Conservation (phyloP, 1,284 basidiomycete species). For the Cryptococcus sp. region DNA sequence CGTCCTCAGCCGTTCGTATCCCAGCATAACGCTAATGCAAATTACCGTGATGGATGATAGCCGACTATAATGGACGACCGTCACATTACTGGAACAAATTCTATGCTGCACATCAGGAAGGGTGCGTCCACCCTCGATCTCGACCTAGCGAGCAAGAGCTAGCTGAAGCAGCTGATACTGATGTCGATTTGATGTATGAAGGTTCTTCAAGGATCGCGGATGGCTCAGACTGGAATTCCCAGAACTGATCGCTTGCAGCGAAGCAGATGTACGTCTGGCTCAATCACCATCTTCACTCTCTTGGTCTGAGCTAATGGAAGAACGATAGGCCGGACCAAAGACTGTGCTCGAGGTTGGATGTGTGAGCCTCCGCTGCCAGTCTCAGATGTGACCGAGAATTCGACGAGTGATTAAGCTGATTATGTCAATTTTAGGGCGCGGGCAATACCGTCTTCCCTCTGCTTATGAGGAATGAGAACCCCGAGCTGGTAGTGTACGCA, state of each 20-base stretch:
- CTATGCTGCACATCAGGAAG: slow-evolving; percentile 72
- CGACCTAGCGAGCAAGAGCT: background rate
- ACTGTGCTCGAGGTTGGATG: slow-evolving; percentile 83
- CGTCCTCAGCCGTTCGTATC: slow-evolving; percentile 58
- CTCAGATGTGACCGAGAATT: background rate
- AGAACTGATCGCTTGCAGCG: slow-evolving; percentile 71
- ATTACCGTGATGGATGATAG: slow-evolving; percentile 16
- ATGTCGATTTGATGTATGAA: slow-evolving; percentile 47
- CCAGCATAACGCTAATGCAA: background rate
- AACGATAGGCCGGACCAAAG: slow-evolving; percentile 68
- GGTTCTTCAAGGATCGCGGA: slow-evolving; percentile 90
- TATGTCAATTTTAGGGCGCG: slow-evolving; percentile 61
- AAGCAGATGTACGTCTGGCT: slow-evolving; percentile 61
- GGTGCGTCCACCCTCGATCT: slow-evolving; percentile 22
- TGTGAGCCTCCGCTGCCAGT: slow-evolving; percentile 57
- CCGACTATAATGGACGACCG: slow-evolving; percentile 44
- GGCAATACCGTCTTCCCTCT: slow-evolving; percentile 95
- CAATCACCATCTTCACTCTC: too few species aligned
- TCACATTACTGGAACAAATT: slow-evolving; percentile 76
- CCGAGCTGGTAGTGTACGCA: slow-evolving; percentile 69
- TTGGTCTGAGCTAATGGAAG: too few species aligned
- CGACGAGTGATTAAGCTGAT: slow-evolving; percentile 12
- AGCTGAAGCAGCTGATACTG: too few species aligned
- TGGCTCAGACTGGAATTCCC: slow-evolving; percentile 95
- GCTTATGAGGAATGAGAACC: slow-evolving; percentile 78